phyloP scores from a whole-genome alignment of 495 filamentous ascomycete genomes.

The Penicillium tannophilum region DNA sequence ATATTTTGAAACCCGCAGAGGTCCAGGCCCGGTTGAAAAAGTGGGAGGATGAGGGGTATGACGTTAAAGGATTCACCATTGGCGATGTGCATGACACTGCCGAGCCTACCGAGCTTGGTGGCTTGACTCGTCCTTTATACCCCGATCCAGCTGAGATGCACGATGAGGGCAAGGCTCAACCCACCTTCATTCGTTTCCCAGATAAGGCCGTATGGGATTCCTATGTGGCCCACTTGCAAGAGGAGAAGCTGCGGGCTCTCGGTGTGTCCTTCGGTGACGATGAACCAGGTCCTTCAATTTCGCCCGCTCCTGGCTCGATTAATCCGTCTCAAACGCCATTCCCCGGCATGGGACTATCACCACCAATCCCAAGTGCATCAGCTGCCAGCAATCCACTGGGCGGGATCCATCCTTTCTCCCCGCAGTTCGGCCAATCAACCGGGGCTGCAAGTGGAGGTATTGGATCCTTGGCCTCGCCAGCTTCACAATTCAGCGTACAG shows the following conservation, averaged over 20 bases:
- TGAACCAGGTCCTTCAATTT: constrained; percentile 67
- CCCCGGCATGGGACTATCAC: constrained; percentile 59
- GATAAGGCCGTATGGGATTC: constrained; percentile 76
- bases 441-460: constrained; percentile 58
- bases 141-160: constrained; percentile 65
- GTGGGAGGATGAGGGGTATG: constrained; percentile 77
- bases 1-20: constrained; percentile 58
- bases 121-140: constrained; percentile 72
- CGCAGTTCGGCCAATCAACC: constrained; percentile 51
- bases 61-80: constrained; percentile 71
- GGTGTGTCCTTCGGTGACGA: constrained; percentile 80
- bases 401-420: constrained; percentile 44
- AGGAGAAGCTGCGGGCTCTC: constrained; percentile 87
- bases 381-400: constrained; percentile 45
- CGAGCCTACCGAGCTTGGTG: constrained; percentile 33
- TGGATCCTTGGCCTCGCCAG: constrained; percentile 61
- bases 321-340: constrained; percentile 57
- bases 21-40: constrained; percentile 64
- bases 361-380: constrained; percentile 53
- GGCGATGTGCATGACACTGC: constrained; percentile 41
- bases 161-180: constrained; percentile 52
- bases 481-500: constrained; percentile 47
- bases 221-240: constrained; percentile 78
- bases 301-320: constrained; percentile 69
- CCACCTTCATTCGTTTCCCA: constrained; percentile 71